A percentile compares a stretch with the other conserved stretches of the same genome.
Evolutionary conservation across 2,329 filamentous ascomycete genomes (phyloP).

Genomic region (Domatiomyces catenatus): DNA sequence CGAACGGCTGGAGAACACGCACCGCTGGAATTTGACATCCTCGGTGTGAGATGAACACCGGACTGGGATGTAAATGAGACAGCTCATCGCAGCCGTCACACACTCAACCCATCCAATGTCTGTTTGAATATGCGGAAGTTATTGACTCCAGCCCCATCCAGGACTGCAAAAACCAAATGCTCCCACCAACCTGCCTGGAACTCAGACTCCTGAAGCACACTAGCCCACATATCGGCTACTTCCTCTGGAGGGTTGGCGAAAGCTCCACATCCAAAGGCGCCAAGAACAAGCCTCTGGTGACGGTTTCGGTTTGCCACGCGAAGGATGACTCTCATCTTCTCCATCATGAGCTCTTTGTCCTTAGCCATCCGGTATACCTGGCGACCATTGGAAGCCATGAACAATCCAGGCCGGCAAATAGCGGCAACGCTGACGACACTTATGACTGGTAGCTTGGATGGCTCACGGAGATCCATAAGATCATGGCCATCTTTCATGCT

Average conservation of each 20-base stretch:
- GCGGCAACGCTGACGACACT: conserved; percentile 49
- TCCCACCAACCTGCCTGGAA: conserved; percentile 51
- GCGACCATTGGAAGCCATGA: background rate
- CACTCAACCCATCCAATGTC: conserved; percentile 10
- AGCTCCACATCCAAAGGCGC: conserved; percentile 54
- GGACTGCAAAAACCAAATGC: conserved; percentile 49
- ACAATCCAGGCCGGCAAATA: conserved; percentile 26
- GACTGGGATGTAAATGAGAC: too few relatives aligned
- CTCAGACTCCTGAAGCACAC: conserved; percentile 46
- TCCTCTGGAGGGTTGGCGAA: conserved; percentile 47
- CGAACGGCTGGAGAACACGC: background rate
- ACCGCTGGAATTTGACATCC: background rate
- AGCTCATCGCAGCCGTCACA: background rate
- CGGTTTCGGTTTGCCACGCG: conserved; percentile 42
- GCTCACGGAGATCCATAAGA: conserved; percentile 28
- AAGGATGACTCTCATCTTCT: conserved; percentile 48
- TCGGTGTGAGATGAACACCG: background rate
- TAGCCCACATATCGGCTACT: conserved; percentile 47
- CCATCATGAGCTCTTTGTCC: conserved; percentile 41
- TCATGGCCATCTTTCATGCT: conserved; percentile 33
- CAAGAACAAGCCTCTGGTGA: conserved; percentile 47
- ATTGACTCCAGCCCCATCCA: conserved; percentile 22
- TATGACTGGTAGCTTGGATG: conserved; percentile 34
- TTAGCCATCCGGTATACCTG: conserved; percentile 26
- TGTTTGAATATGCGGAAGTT: conserved; percentile 10